phyloP scores from a whole-genome alignment of 192 early-diverging fungal genomes.

The Coemansia sp. region DNA sequence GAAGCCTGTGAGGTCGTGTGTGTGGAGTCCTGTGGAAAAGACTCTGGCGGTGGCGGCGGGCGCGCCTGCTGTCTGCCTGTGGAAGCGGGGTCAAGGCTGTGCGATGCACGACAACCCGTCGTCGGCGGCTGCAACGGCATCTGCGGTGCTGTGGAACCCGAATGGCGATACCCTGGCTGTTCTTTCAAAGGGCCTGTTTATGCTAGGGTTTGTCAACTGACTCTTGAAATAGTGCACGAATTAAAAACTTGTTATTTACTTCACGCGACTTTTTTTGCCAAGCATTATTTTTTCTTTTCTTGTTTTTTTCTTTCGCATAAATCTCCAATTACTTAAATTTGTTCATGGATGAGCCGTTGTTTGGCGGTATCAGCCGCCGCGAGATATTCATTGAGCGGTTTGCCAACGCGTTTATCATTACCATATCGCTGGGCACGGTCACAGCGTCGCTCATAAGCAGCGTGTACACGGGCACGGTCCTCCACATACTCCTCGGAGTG shows the following conservation, averaged over 20 bases:
- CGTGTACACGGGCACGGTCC: constrained; percentile 11
- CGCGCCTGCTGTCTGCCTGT: constrained; percentile 38
- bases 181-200: constrained; percentile 41
- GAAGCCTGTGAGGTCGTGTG: constrained; percentile 22
- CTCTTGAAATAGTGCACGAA: background rate
- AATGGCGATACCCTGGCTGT: constrained; percentile 37
- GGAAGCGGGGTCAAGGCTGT: constrained; percentile 39
- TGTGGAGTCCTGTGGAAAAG: constrained; percentile 48
- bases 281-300: constrained; percentile 1
- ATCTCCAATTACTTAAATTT: background rate
- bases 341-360: constrained; percentile 57
- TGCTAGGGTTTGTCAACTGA: constrained; percentile 26
- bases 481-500: constrained; percentile 41
- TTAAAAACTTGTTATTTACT: background rate
- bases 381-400: constrained; percentile 51
- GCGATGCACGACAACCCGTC: constrained; percentile 35
- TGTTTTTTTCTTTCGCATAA: background rate
- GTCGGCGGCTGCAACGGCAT: constrained; percentile 12
- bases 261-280: background rate
- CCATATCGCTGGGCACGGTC: constrained; percentile 12
- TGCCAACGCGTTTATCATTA: constrained; percentile 27
- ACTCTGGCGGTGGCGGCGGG: constrained; percentile 37
- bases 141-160: constrained; percentile 38
- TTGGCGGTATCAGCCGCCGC: constrained; percentile 54
- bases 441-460: constrained; percentile 21